A percentile compares a stretch with the other conserved stretches of the same genome.
Evolutionary conservation across 805 yeast genomes (phyloP).

Genomic region (Wickerhamia fluorescens): DNA sequence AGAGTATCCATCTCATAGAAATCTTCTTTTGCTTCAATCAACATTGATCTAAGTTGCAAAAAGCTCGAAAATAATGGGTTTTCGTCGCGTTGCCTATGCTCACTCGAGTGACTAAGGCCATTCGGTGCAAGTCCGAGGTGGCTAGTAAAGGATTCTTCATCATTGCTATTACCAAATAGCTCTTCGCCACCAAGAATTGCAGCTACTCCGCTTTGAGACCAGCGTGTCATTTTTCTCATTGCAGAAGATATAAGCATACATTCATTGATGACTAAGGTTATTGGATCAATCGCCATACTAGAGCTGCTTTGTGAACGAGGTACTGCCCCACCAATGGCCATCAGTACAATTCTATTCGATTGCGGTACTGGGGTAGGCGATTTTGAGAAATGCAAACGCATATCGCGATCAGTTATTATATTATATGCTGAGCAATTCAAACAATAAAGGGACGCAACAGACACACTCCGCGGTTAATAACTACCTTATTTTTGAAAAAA

Average conservation of each 20-base stretch:
- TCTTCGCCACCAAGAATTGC: constrained; percentile 69
- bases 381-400: too few species aligned
- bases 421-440: too few species aligned
- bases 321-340: too few species aligned
- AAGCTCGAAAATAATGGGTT: constrained; percentile 73
- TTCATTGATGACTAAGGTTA: constrained; percentile 80
- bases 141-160: constrained; percentile 25
- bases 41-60: constrained; percentile 66
- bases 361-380: constrained; percentile 3
- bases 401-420: too few species aligned
- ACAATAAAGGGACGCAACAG: too few species aligned
- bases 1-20: constrained; percentile 58
- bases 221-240: constrained; percentile 66
- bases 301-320: too few species aligned
- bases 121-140: constrained; percentile 14
- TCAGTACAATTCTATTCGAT: too few species aligned
- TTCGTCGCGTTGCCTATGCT: constrained; percentile 11
- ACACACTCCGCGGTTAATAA: too few species aligned
- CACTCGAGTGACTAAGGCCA: constrained; percentile 3
- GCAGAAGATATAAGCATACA: constrained; percentile 81
- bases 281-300: constrained; percentile 72
- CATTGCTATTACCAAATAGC: constrained; percentile 35
- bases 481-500: too few species aligned
- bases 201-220: constrained; percentile 76
- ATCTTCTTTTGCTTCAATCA: constrained; percentile 43